These are phyloP conservation scores for Suhomyces sp. DNA, from an alignment of 805 yeast genomes.

Conservation along the genomic window DNA sequence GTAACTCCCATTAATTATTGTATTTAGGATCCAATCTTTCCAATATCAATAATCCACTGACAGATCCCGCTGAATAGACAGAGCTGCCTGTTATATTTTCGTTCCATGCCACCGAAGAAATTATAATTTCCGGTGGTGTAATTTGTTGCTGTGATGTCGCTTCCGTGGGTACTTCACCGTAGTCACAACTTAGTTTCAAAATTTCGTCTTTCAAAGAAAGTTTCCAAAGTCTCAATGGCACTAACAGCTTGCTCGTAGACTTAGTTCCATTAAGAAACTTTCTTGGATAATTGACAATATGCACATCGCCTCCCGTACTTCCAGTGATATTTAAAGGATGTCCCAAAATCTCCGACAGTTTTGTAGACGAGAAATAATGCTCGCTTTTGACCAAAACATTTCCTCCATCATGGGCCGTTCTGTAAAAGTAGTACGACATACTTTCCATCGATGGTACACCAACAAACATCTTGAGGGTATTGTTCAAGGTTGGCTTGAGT, in stretches of 20 bases:
- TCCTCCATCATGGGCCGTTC: slow-evolving; percentile 36
- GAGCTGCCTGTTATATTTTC: slow-evolving; percentile 43
- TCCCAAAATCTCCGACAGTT: slow-evolving; percentile 30
- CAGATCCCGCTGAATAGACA: slow-evolving; percentile 53
- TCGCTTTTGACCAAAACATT: slow-evolving; percentile 31
- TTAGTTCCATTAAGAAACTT: slow-evolving; percentile 35
- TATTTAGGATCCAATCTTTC: slow-evolving; percentile 35
- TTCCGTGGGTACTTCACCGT: slow-evolving; percentile 31
- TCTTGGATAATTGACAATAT: slow-evolving; percentile 37
- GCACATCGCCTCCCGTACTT: slow-evolving; percentile 35
- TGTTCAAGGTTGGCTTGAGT: slow-evolving; percentile 31
- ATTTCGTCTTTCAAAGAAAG: slow-evolving; percentile 12
- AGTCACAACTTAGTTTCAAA: slow-evolving; percentile 25
- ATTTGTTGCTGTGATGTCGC: slow-evolving; percentile 28
- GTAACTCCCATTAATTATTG: no score
- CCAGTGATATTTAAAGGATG: slow-evolving; percentile 40
- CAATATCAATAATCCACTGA: slow-evolving; percentile 50
- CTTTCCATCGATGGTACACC: slow-evolving; percentile 29
- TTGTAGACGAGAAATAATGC: slow-evolving; percentile 28
- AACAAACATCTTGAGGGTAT: slow-evolving; percentile 24
- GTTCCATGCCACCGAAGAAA: slow-evolving; percentile 60
- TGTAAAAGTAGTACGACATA: slow-evolving; percentile 26
- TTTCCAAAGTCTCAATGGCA: slow-evolving; percentile 42
- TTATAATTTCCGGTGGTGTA: slow-evolving; percentile 50
- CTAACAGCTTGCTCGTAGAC: slow-evolving; percentile 36